Base-by-base conservation (phyloP, 352 stramenopile species). In the Phytopythium mirpurense region DNA sequence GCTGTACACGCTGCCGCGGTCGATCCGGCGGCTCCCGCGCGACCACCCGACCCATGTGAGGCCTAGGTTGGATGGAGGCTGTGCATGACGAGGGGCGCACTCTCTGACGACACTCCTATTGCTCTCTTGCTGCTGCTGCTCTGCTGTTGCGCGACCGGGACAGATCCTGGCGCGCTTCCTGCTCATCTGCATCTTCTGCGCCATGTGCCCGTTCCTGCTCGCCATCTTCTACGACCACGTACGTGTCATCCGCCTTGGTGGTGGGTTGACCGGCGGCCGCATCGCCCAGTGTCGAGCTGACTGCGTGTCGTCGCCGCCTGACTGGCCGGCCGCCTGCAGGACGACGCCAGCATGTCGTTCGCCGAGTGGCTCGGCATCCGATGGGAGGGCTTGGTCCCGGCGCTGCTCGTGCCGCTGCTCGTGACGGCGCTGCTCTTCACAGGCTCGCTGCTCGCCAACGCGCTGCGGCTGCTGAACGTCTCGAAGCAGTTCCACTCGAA, bases 111-210 rank as follows among this genome's bases (percentile, higher is more conserved):
- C 35, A 5, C 38, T 10, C 10, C n/a, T n/a, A n/a, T n/a, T n/a
- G n/a, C n/a, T n/a, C 38, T 5, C 9, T 26, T 19, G 31, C 19
- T 63, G 57, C 19, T 51, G 46, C 27, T 46, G 37, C 36, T 44
- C 29, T 32, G 6, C 19, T 18, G 21, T 1, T 54, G 7, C 31
- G 6, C 46, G 15, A n/a, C n/a, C n/a, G n/a, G n/a, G 56, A 23
- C 45, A 95, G 85, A 95, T 96, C 58, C 67, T 91, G 15, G 84
- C 81, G 51, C 83, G 84, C 32, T 95, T 93, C 65, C 63, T 93
- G 56, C 65, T 94, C n/a, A 90, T 96, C 46, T 89, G 73, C 67
- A 90, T 95, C 36, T 86, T 93, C 56, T 93, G 85, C 45, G 82
- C 76, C 38, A 57, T 92, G 19, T 93, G 83, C 45, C 85, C 85